Conservation (phyloP, 2,329 filamentous ascomycete genomes). For the Cyanodermella asteris region DNA sequence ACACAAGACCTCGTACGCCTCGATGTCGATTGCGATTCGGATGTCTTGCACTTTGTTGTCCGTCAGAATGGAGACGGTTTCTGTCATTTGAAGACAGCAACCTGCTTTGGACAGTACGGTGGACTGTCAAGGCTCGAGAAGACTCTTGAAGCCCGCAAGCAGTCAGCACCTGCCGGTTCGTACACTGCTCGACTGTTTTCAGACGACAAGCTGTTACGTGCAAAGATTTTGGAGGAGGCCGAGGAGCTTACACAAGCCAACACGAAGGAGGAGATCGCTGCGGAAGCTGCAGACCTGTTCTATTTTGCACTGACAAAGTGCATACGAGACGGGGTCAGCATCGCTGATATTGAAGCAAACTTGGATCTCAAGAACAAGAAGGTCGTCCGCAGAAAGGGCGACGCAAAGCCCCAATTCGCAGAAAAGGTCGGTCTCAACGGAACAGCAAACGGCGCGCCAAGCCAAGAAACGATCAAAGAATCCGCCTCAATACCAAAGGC, state of each 20-base stretch:
- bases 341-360: constrained; percentile 80
- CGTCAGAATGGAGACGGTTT: constrained; percentile 75
- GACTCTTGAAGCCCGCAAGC: constrained; percentile 62
- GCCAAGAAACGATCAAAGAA: constrained; percentile 16
- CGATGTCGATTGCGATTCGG: constrained; percentile 77
- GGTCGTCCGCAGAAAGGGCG: constrained; percentile 77
- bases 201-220: constrained; percentile 68
- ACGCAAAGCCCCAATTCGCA: constrained; percentile 85
- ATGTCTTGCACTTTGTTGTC: constrained; percentile 77
- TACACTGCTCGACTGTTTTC: constrained; percentile 88
- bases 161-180: constrained; percentile 65
- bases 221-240: constrained; percentile 97
- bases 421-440: constrained; percentile 49
- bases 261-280: constrained; percentile 63
- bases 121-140: constrained; percentile 73
- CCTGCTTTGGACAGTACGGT: constrained; percentile 70
- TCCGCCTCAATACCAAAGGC: constrained; percentile 31
- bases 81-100: constrained; percentile 80
- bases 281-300: constrained; percentile 83
- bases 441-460: constrained; percentile 1
- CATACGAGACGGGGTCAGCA: constrained; percentile 56
- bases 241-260: constrained; percentile 81
- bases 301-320: constrained; percentile 93
- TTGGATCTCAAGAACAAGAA: constrained; percentile 89
- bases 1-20: constrained; percentile 74